Evolutionary conservation across 179 eudicot genomes (phyloP), one percentile per base, ranked within the genome.

Genomic region (Carnegiea gigantea): DNA sequence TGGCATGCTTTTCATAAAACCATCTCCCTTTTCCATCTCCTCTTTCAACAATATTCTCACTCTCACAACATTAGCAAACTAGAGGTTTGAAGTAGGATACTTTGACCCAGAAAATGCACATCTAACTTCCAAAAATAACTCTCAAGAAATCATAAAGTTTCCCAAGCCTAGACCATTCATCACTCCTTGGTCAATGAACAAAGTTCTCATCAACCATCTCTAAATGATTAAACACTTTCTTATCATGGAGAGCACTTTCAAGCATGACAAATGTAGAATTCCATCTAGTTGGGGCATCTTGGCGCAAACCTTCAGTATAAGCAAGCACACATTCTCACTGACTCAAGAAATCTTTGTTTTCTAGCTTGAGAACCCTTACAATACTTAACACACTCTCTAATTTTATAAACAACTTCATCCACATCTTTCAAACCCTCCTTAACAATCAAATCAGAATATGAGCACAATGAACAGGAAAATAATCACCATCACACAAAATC

Each of bases 321-420:
- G 5, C 36, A 60, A 60, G 24, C 67, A 23, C 26, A 60, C 21
- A 60, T 33, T 3, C 36, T 33, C 36, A 33, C 9, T 60, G 5
- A 53, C 2, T 23, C 3, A 48, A 75, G 36, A 33, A 75, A 75
- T 23, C 21, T 75, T 14, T 75, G 60, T n/a, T 75, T 75, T 26
- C 77, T 75, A 21, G 2, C 59, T 49, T 75, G 38, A 13, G 77
- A 75, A 24, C 77, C 77, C 60, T 24, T 75, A 5, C 62, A 48
- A 75, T 75, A 75, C 12, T 76, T 76, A 9, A 76, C 78, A 76
- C 23, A 49, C 5, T 76, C 48, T 10, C 65, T 76, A 0, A 76
- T 65, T 59, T 76, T 76, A 28, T 28, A 28, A 28, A 12, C 4
- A 26, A 76, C 36, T 33, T 5, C 36, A 76, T 76, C 65, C 3